Conservation (phyloP, 75 land plant genomes). For the Pseudotsuga menziesii region DNA sequence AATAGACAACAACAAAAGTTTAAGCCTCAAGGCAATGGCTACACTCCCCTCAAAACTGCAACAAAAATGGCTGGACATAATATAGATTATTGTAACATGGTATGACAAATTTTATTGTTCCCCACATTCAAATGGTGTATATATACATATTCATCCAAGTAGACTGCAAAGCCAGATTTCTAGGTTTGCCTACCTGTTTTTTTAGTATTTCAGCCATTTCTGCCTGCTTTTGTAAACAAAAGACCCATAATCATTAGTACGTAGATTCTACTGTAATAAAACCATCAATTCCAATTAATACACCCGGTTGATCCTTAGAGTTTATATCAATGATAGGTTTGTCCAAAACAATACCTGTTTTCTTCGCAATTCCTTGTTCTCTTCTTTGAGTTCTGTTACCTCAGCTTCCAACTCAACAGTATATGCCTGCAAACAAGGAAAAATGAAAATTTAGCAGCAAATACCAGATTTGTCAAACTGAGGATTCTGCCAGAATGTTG, state of each 20-base stretch:
- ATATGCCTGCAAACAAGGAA: conserved; percentile 49
- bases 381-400: conserved; percentile 75
- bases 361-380: conserved; percentile 48
- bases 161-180: not conserved
- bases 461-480: not conserved
- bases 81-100: not conserved
- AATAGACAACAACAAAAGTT: not conserved
- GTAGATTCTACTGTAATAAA: not conserved
- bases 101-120: not conserved
- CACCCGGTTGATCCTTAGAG: not conserved
- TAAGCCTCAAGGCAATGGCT: conserved; percentile 1
- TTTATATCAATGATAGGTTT: not conserved
- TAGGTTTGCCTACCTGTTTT: conserved; percentile 38
- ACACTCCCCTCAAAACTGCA: not conserved
- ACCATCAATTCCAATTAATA: not conserved
- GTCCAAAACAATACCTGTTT: conserved; percentile 27
- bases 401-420: conserved; percentile 83
- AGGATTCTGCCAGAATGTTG: not conserved
- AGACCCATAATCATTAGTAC: not conserved
- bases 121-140: not conserved
- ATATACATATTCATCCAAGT: not conserved
- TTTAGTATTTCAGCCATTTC: conserved; percentile 49
- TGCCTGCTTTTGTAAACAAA: conserved; percentile 31
- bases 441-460: not conserved
- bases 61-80: not conserved